Conservation (phyloP, 139 green algal species). For the Chlorella sp. region DNA sequence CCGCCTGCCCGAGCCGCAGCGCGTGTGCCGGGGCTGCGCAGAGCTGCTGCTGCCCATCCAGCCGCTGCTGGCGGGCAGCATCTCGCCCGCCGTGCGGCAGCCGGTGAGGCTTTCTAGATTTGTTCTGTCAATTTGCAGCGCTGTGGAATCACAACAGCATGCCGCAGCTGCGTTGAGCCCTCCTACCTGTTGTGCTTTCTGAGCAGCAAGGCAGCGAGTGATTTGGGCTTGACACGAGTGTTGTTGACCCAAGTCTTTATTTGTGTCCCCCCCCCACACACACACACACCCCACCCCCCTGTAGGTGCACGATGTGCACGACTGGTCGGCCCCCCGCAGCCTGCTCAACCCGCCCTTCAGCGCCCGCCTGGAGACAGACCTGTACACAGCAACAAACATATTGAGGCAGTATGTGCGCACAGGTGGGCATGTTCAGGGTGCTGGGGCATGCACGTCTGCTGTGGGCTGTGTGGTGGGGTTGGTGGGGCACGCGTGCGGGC, state of each 20-base stretch:
- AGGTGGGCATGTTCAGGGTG: background rate
- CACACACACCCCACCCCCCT: too few species aligned
- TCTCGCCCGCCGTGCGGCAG: constrained; percentile 55
- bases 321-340: constrained; percentile 50
- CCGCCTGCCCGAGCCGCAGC: constrained; percentile 65
- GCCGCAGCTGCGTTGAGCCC: too few species aligned
- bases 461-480: background rate
- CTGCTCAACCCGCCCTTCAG: constrained; percentile 55
- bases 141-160: too few species aligned
- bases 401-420: background rate
- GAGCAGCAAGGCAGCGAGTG: too few species aligned
- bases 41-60: constrained; percentile 74
- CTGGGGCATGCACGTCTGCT: background rate
- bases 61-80: constrained; percentile 65
- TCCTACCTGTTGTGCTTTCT: too few species aligned
- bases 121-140: too few species aligned
- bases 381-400: constrained; percentile 61
- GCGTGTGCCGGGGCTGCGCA: constrained; percentile 74
- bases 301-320: too few species aligned
- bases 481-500: background rate
- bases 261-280: too few species aligned
- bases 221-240: too few species aligned
- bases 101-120: constrained; percentile 61
- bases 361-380: constrained; percentile 61
- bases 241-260: too few species aligned